A percentile compares a stretch with the other conserved stretches of the same genome.
These are phyloP conservation scores for Fraxinus dipetala DNA, from an alignment of 305 asterid genomes.

Conservation along the genomic window DNA sequence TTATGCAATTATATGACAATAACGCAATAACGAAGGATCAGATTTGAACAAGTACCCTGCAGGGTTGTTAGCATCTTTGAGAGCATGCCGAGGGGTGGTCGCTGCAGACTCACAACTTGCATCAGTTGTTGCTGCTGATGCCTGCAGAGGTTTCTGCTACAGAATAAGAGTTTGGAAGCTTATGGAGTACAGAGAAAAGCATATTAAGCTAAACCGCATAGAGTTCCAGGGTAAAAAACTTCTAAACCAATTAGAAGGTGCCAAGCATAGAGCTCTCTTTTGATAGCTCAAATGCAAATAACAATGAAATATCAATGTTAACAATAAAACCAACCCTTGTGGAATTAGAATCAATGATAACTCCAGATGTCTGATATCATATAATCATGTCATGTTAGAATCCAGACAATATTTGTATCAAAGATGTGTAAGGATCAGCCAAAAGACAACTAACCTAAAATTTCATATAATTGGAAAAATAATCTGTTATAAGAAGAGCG, in stretches of 20 bases:
- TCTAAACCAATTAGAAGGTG: neutral
- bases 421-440: neutral
- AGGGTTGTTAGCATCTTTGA: conserved; percentile 52
- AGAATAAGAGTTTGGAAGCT: conserved; percentile 8
- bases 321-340: neutral
- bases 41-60: conserved; percentile 65
- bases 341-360: neutral
- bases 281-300: neutral
- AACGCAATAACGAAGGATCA: neutral
- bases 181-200: neutral
- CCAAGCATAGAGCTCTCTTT: neutral
- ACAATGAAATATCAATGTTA: neutral
- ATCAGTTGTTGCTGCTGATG: conserved; percentile 43
- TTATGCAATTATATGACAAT: neutral
- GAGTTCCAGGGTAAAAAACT: neutral
- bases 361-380: neutral
- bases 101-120: conserved; percentile 55
- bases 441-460: neutral
- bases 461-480: neutral
- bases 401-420: neutral
- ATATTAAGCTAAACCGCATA: neutral
- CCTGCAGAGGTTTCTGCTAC: conserved; percentile 25
- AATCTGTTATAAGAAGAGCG: neutral
- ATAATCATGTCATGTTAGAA: neutral
- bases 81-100: conserved; percentile 49